Percentiles rank a stretch among this genome's conserved stretches.
phyloP scores from a whole-genome alignment of 2,329 filamentous ascomycete genomes.

The Uncinocarpus reesii region DNA sequence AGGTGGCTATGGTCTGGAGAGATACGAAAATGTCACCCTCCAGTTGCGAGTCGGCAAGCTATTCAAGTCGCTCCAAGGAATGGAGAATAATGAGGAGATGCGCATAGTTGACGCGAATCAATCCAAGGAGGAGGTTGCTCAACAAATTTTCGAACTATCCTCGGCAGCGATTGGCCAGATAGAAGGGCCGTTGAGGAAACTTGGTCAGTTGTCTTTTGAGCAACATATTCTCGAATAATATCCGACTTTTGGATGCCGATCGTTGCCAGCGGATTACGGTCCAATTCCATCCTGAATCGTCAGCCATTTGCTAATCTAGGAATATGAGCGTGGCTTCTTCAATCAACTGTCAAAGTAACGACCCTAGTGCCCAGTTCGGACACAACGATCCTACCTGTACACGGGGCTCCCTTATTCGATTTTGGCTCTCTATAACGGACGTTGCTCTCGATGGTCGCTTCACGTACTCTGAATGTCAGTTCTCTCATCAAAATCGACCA shows the following conservation, averaged over 20 bases:
- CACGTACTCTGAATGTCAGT: constrained; percentile 61
- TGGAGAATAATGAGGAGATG: constrained; percentile 44
- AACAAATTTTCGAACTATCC: constrained; percentile 27
- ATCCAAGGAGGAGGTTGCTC: constrained; percentile 43
- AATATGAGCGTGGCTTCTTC: not conserved
- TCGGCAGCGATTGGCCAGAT: constrained; percentile 26
- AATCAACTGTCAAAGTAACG: not conserved
- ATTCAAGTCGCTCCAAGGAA: constrained; percentile 49
- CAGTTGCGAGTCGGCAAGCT: constrained; percentile 67
- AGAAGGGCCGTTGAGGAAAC: constrained; percentile 27
- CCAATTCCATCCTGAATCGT: not conserved
- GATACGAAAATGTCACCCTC: constrained; percentile 77
- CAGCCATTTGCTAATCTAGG: not conserved
- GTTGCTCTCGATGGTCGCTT: constrained; percentile 32
- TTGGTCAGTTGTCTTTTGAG: constrained; percentile 24
- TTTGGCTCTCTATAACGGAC: not conserved
- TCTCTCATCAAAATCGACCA: constrained; percentile 80
- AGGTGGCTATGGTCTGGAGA: constrained; percentile 80
- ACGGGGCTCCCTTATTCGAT: not conserved
- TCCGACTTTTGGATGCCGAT: not conserved
- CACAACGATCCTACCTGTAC: not conserved
- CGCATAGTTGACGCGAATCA: constrained; percentile 46
- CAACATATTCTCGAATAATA: not conserved
- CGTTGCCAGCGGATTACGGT: not conserved
- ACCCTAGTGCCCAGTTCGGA: not conserved